Evolutionary conservation across 2,329 filamentous ascomycete genomes (phyloP), one percentile per base, ranked within the genome.

Genomic region (Fusarium acutatum): DNA sequence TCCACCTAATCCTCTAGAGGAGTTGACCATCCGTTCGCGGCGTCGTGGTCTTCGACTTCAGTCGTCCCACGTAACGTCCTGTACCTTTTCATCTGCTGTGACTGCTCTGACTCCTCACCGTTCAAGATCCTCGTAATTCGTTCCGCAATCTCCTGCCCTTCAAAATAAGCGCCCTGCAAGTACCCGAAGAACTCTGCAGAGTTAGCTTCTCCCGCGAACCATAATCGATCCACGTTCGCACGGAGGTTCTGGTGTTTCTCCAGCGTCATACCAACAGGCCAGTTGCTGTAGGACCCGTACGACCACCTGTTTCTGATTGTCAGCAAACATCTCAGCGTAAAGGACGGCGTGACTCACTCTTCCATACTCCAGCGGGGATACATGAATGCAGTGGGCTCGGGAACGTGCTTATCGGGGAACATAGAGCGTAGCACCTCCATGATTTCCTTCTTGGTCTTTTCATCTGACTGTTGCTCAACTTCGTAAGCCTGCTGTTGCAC

Each of bases 231-330:
- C 0, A 91, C 80, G 67, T 92, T 92, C 14, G 90, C 89, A 2
- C 91, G 87, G 13, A 93, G 82, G 71, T 93, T 93, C 77, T 93
- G 88, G 72, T 93, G 91, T 82, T 86, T 88, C 76, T 92, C 88
- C 0, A 93, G 82, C 0, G 88, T 90, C 47, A 89, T 89, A 2
- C 88, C 88, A 0, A 86, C 82, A 0, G 91, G 91, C 91, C 91
- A 93, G 78, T 92, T 92, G 40, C 88, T 90, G 81, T 92, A 93
- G 32, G 87, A 90, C 6, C 91, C 91, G 64, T 86, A 89, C 0
- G 84, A 79, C 85, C 85, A 87, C 3, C 75, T 77, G 9, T 30
- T 60, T 13, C 22, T 30, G 59, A 3, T 15, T 5, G 4, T 32
- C 88, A 72, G 44, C 70, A 41, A 13, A 90, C 89, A 71, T 91